Base-by-base conservation (phyloP, 2,329 filamentous ascomycete genomes). In the Colletotrichum neosansevieriae region DNA sequence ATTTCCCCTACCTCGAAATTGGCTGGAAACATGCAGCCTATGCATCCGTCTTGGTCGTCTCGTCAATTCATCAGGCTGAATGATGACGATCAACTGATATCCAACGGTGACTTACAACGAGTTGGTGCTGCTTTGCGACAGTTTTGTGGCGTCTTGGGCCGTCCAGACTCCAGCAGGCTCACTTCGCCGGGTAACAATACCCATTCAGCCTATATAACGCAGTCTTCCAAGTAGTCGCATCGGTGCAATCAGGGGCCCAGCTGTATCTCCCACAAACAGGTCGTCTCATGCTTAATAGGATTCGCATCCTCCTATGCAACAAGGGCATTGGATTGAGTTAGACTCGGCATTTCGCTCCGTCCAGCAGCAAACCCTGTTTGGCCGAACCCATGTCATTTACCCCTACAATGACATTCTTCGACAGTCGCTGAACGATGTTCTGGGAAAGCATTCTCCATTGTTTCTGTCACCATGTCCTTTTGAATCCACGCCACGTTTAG, bases 291-390 rank as follows among this genome's bases (percentile, higher is more conserved):
- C 6, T 47, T 49, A 40, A 57, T 15, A 61, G 62, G 62, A 66
- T 47, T 49, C 49, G 24, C 29, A 56, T 34, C 54, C 62, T 66
- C 29, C 42, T 42, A 34, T 32, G 29, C 19, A 34, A 42, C 60
- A 21, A 59, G 45, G 42, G 42, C 32, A 13, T 51, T 60, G 29
- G 24, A 67, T 69, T 49, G 57, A 67, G 66, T 67, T 69, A 69
- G 66, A 56, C 62, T 69, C 66, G 66, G 66, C 66, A 69, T 67
- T 69, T 40, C 62, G 66, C 66, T 67, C 66, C 66, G 66, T 68
- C 53, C 60, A 68, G 61, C 65, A 65, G 65, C 40, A 32, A 67
- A 38, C 62, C 62, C 62, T 67, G 49, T 40, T 32, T n/a, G 17
- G n/a, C 38, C 40, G 12, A 21, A 15, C 17, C 63, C 57, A 42